Evolutionary conservation across 768 basidiomycete genomes (phyloP), one percentile per base, ranked within the genome.

Genomic region (Phylloporus sp.): DNA sequence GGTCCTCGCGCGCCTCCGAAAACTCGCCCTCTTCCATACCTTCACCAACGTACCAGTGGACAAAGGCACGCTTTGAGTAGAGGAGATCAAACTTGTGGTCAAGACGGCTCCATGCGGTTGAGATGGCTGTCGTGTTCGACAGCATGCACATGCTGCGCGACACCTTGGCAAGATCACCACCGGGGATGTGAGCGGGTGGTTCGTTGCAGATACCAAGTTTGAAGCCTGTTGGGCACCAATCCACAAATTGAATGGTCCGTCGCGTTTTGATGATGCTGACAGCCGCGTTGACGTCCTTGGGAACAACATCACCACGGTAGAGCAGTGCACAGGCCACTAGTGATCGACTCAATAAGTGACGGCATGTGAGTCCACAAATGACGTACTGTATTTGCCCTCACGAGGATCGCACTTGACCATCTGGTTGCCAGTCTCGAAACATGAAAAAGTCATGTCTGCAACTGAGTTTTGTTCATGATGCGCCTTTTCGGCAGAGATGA

Each of bases 401-500:
- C 84, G 74, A 37, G 84, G 85, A 64, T 86, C 84, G 55, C 85
- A 86, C 72, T 86, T 84, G 58, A 84, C 75, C 83, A 86, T 84
- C 68, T 86, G 85, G 71, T 83, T 85, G 52, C 79, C 81, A 32
- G 77, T 75, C 71, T 86, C 85, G 69, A 86, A 86, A 71, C 84
- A 86, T 18, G 83, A 84, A 72, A 90, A 93, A 54, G 95, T 98
- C 92, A 98, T 97, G 60, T 98, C 95, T 32, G 92, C 82, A 42
- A 97, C 95, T 14, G 92, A 90, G 75, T 98, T 96, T 73, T 93
- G 90, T 69, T 98, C 95, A 62, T 98, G 95, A 54, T 80, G 80
- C 29, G 92, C 93, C 74, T 96, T 97, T 59, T 95, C 93, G 21
- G 82, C 82, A 11, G 92, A 94, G 62, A 97, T 76, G 54, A 98